Conservation (phyloP, 2,329 filamentous ascomycete genomes). For the Colletotrichum musae region DNA sequence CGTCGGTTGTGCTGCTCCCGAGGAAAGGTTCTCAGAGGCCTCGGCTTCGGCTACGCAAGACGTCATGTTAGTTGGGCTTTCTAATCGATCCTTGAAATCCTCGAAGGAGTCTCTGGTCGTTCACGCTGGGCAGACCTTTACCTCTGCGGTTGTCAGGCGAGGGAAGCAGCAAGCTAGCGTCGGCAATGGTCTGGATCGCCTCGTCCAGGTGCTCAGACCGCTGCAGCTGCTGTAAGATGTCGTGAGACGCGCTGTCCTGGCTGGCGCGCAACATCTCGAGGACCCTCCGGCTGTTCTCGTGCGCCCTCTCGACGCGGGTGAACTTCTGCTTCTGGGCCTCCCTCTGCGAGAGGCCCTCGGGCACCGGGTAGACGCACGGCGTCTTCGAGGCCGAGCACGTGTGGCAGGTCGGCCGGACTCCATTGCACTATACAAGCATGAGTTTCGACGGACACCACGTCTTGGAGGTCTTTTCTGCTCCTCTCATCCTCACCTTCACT, state of each 20-base stretch:
- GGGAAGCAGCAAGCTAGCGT: slow-evolving; percentile 15
- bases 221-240: slow-evolving; percentile 21
- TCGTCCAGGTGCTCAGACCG: slow-evolving; percentile 16
- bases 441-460: too few relatives aligned
- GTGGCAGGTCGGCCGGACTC: slow-evolving; percentile 17
- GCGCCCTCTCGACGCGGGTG: slow-evolving; percentile 11
- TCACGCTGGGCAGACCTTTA: neutral
- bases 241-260: slow-evolving; percentile 10
- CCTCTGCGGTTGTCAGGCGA: neutral
- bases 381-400: neutral
- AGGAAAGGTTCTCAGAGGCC: neutral
- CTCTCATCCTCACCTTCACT: slow-evolving; percentile 7
- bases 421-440: slow-evolving; percentile 11
- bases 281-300: slow-evolving; percentile 24
- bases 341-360: slow-evolving; percentile 23
- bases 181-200: slow-evolving; percentile 16
- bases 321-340: slow-evolving; percentile 28
- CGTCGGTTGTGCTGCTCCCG: too few relatives aligned
- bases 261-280: slow-evolving; percentile 19
- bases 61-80: too few relatives aligned
- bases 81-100: too few relatives aligned
- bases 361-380: slow-evolving; percentile 27
- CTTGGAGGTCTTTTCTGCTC: too few relatives aligned
- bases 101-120: neutral
- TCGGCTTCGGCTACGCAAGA: neutral